Conservation (phyloP, 2,329 filamentous ascomycete species). For the Hypoxylon rubiginosum region DNA sequence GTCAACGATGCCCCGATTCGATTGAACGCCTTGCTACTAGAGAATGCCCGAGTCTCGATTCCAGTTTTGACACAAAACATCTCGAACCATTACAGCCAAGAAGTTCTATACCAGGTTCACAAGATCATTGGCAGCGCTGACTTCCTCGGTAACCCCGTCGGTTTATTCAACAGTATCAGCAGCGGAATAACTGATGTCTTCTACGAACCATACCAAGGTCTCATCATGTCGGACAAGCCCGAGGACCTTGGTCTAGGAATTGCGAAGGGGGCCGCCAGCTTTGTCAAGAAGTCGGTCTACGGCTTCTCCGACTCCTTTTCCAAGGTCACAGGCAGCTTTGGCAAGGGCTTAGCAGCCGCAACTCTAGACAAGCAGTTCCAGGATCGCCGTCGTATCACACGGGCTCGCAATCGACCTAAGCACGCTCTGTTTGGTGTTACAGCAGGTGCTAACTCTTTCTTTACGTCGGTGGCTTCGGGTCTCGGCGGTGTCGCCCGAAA, state of each 20-base stretch:
- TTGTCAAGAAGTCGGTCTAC: slow-evolving; percentile 98
- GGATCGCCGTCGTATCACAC: slow-evolving; percentile 92
- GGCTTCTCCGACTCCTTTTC: slow-evolving; percentile 97
- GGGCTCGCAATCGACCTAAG: slow-evolving; percentile 93
- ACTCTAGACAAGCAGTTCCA: slow-evolving; percentile 99
- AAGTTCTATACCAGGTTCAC: slow-evolving; percentile 95
- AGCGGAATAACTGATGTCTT: slow-evolving; percentile 98
- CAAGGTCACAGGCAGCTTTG: slow-evolving; percentile 97
- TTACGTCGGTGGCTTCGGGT: slow-evolving; percentile 91
- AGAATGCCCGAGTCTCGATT: slow-evolving; percentile 93
- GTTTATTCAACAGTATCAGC: slow-evolving; percentile 97
- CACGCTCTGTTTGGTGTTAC: slow-evolving; percentile 97
- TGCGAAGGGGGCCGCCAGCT: slow-evolving; percentile 95
- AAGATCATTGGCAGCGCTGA: slow-evolving; percentile 97
- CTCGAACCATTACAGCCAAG: slow-evolving; percentile 95
- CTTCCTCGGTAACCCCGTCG: slow-evolving; percentile 97
- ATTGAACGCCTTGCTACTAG: slow-evolving; percentile 92
- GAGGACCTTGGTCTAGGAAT: slow-evolving; percentile 96
- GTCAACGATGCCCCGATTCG: slow-evolving; percentile 97
- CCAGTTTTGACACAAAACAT: slow-evolving; percentile 87
- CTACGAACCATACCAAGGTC: slow-evolving; percentile 98
- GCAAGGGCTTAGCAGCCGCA: slow-evolving; percentile 94
- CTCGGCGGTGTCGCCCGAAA: slow-evolving; percentile 94
- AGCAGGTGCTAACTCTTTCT: slow-evolving; percentile 93
- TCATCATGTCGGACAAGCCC: slow-evolving; percentile 95